A percentile compares a stretch with the other conserved stretches of the same genome.
Evolutionary conservation across 106 monocot genomes (phyloP).

Genomic region (Dioscorea zingiberensis): DNA sequence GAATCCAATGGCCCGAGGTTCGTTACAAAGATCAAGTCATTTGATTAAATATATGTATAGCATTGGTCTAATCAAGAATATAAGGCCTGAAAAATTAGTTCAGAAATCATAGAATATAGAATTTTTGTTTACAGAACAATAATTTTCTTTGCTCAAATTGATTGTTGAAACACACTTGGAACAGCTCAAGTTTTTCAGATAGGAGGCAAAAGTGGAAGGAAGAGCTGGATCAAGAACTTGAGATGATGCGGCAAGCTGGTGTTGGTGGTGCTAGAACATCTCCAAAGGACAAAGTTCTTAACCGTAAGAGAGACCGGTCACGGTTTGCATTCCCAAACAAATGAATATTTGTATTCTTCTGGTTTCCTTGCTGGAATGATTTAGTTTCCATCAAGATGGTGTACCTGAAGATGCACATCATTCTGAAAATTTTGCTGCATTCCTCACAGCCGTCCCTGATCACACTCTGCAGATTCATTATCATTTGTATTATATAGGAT

Average conservation of each 20-base stretch:
- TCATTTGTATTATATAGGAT: too few species aligned
- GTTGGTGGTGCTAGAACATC: neutral
- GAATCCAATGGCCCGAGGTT: constrained; percentile 58
- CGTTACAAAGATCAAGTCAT: neutral
- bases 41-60: too few species aligned
- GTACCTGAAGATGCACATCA: too few species aligned
- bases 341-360: neutral
- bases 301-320: neutral
- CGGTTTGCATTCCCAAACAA: neutral
- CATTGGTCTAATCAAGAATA: too few species aligned
- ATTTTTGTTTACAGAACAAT: neutral
- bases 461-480: too few species aligned
- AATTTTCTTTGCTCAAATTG: neutral
- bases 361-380: too few species aligned
- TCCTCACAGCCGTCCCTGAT: too few species aligned
- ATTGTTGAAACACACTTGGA: neutral
- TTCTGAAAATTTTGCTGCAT: too few species aligned
- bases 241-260: constrained; percentile 15
- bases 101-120: neutral
- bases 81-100: neutral
- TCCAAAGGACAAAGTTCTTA: neutral
- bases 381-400: too few species aligned
- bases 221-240: constrained; percentile 84
- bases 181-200: constrained; percentile 36
- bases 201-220: constrained; percentile 74